Evolutionary conservation across 106 monocot genomes (phyloP).

Genomic region (Gastrodia elata): DNA sequence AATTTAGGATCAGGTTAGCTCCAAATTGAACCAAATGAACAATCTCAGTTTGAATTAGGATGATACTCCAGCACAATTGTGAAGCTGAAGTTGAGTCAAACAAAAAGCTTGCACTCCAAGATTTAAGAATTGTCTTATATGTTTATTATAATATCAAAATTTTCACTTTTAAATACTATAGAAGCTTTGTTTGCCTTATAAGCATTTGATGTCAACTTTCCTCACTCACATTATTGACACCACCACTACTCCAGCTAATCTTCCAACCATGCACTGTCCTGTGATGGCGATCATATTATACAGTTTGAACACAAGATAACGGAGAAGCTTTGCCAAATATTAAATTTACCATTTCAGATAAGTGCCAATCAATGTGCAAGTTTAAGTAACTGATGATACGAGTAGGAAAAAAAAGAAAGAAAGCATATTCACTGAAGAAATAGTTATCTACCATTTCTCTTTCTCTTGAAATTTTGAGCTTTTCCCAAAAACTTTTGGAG

Average conservation of each 20-base stretch:
- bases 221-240: too few species aligned
- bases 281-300: not conserved
- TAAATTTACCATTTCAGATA: not conserved
- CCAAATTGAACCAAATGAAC: not conserved
- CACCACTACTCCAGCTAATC: too few species aligned
- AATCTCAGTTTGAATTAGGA: not conserved
- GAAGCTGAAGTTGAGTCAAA: too few species aligned
- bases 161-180: too few species aligned
- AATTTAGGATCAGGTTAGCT: not conserved
- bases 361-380: not conserved
- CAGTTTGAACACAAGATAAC: not conserved
- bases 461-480: constrained; percentile 27
- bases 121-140: too few species aligned
- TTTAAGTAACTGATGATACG: not conserved
- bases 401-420: not conserved
- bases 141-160: too few species aligned
- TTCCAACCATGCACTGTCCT: not conserved
- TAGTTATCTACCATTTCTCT: constrained; percentile 41
- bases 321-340: not conserved
- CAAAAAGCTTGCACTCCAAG: too few species aligned
- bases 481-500: constrained; percentile 39
- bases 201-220: too few species aligned
- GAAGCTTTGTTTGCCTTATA: too few species aligned
- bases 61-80: too few species aligned
- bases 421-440: not conserved